Conservation (phyloP, 2,329 filamentous ascomycete species). For the Harringtonia aguacate region DNA sequence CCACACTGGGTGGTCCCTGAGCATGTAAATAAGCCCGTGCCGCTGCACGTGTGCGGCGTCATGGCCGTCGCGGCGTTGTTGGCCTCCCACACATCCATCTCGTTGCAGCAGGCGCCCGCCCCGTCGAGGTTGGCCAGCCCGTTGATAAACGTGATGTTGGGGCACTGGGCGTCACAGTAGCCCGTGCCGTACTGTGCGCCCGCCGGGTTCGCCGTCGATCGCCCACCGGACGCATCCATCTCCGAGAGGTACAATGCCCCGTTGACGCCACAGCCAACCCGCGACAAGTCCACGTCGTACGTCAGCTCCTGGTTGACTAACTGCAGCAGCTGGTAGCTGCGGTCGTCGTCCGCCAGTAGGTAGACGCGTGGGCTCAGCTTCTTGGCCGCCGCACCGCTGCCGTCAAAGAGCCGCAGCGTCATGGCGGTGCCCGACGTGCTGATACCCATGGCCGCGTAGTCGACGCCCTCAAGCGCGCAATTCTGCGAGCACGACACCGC, state of each 20-base stretch:
- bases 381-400: constrained; percentile 8
- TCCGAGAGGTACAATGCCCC: constrained; percentile 50
- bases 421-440: constrained; percentile 12
- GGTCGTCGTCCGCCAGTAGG: constrained; percentile 39
- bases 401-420: constrained; percentile 15
- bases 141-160: constrained; percentile 22
- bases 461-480: constrained; percentile 37
- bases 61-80: constrained; percentile 26
- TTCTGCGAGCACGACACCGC: constrained; percentile 33
- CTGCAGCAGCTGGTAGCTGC: constrained; percentile 46
- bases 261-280: constrained; percentile 53
- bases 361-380: constrained; percentile 35
- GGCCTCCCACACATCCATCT: constrained; percentile 36
- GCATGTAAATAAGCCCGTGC: constrained; percentile 22
- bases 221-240: constrained; percentile 50
- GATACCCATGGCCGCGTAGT: constrained; percentile 26
- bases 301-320: constrained; percentile 49
- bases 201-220: constrained; percentile 36
- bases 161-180: constrained; percentile 46
- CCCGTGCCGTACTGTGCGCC: constrained; percentile 47
- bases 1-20: too few relatives aligned
- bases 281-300: constrained; percentile 53
- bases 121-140: constrained; percentile 24
- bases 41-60: constrained; percentile 30
- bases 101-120: constrained; percentile 31